phyloP scores from a whole-genome alignment of 805 yeast genomes.

The Candida suzukii region DNA sequence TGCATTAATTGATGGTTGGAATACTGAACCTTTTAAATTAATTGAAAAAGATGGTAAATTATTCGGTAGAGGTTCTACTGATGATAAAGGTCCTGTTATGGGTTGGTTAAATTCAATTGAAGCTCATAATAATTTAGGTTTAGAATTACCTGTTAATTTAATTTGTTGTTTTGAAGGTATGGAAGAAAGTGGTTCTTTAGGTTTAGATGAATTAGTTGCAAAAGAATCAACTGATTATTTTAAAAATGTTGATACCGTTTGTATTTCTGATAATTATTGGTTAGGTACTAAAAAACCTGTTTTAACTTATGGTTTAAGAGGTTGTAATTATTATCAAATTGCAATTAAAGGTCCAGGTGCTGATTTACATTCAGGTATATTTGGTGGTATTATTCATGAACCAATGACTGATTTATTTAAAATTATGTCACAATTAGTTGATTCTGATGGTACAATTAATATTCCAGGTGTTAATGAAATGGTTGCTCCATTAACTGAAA shows the following conservation, averaged over 20 bases:
- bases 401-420: slow-evolving; percentile 92
- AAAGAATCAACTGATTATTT: slow-evolving; percentile 75
- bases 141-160: slow-evolving; percentile 90
- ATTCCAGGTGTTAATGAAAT: slow-evolving; percentile 87
- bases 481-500: slow-evolving; percentile 88
- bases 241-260: slow-evolving; percentile 86
- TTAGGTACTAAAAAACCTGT: slow-evolving; percentile 96
- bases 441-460: slow-evolving; percentile 71
- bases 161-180: slow-evolving; percentile 95
- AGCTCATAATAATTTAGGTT: slow-evolving; percentile 79
- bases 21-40: slow-evolving; percentile 80
- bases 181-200: slow-evolving; percentile 97
- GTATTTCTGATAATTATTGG: slow-evolving; percentile 98
- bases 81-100: slow-evolving; percentile 96
- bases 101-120: slow-evolving; percentile 94
- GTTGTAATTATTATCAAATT: slow-evolving; percentile 88
- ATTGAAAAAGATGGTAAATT: slow-evolving; percentile 63
- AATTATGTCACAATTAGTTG: slow-evolving; percentile 72
- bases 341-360: slow-evolving; percentile 87
- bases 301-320: slow-evolving; percentile 95
- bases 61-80: slow-evolving; percentile 92
- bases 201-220: slow-evolving; percentile 77
- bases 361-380: slow-evolving; percentile 94
- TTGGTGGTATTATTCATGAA: slow-evolving; percentile 96
- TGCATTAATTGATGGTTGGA: slow-evolving; percentile 87